Evolutionary conservation across 371 early-diverging fungal species (phyloP).

Genomic region (Basidiobolus meristosporus): DNA sequence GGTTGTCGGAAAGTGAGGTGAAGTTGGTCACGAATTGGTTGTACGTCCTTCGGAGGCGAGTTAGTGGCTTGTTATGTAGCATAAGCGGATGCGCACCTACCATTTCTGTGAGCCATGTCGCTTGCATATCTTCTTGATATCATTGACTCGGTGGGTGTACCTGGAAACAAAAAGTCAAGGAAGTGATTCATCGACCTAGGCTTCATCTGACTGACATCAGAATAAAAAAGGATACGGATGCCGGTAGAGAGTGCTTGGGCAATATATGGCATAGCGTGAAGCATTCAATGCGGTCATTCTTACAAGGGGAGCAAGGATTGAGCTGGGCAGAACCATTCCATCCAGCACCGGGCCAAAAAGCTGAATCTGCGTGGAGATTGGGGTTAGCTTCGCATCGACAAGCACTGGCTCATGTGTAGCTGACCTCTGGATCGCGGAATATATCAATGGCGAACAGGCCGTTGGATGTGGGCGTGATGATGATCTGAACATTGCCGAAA

Average conservation of each 20-base stretch:
- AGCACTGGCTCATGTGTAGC: neutral
- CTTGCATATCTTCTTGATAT: neutral
- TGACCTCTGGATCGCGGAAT: conserved; percentile 48
- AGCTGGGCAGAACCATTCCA: conserved; percentile 59
- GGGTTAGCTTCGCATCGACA: neutral
- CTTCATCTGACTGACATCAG: neutral
- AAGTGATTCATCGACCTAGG: neutral
- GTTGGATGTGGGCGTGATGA: conserved; percentile 52
- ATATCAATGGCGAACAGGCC: conserved; percentile 53
- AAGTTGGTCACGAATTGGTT: too few relatives aligned
- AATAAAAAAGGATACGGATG: conserved; percentile 1
- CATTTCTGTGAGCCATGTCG: neutral
- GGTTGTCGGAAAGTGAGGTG: too few relatives aligned
- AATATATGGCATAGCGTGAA: conserved; percentile 17
- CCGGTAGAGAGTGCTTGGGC: neutral
- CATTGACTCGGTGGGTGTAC: neutral
- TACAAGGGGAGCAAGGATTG: conserved; percentile 58
- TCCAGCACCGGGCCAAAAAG: conserved; percentile 74
- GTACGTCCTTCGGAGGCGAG: too few relatives aligned
- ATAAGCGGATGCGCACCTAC: neutral
- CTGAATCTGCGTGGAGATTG: conserved; percentile 16
- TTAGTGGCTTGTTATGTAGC: too few relatives aligned
- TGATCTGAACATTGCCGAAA: conserved; percentile 88
- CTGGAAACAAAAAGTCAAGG: neutral
- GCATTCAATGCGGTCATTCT: conserved; percentile 70